Percentiles rank a stretch among this genome's conserved stretches.
phyloP scores from a whole-genome alignment of 2,329 filamentous ascomycete genomes.

The Botrytis pseudocinerea region DNA sequence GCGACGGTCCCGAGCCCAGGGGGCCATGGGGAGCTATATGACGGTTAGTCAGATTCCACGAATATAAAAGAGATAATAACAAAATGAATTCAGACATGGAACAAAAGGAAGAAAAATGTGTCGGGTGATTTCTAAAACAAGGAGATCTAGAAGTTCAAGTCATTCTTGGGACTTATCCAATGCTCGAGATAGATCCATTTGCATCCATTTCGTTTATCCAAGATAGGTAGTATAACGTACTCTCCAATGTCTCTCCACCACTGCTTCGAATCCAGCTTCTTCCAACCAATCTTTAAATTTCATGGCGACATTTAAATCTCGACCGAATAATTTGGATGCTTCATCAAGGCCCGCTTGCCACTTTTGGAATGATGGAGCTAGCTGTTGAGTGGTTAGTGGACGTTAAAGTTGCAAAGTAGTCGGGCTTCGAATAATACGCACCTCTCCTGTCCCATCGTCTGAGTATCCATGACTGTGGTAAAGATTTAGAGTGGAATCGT shows the following conservation, averaged over 20 bases:
- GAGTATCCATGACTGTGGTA: conserved; percentile 9
- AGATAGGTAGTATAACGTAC: not conserved
- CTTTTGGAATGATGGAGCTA: conserved; percentile 25
- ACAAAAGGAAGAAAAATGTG: not conserved
- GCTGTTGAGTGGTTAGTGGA: conserved; percentile 1
- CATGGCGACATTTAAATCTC: conserved; percentile 29
- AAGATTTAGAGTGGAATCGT: not conserved
- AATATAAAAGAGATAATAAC: not conserved
- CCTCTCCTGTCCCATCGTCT: conserved; percentile 12
- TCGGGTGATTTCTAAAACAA: too few relatives aligned
- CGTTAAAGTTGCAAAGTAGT: not conserved
- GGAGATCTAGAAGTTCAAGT: not conserved
- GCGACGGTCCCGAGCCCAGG: conserved; percentile 46
- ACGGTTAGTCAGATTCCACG: not conserved
- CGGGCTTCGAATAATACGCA: not conserved
- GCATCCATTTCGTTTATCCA: not conserved
- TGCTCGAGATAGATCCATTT: not conserved
- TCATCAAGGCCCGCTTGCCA: conserved; percentile 30
- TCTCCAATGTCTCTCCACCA: conserved; percentile 25
- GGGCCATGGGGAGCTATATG: conserved; percentile 26
- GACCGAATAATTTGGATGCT: conserved; percentile 43
- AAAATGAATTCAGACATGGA: not conserved
- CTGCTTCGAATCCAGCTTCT: conserved; percentile 43
- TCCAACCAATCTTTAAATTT: conserved; percentile 36
- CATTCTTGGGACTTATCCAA: too few relatives aligned